These are phyloP conservation scores for Hanseniaspora jakobsenii DNA, from an alignment of 805 yeast species.

Conservation along the genomic window DNA sequence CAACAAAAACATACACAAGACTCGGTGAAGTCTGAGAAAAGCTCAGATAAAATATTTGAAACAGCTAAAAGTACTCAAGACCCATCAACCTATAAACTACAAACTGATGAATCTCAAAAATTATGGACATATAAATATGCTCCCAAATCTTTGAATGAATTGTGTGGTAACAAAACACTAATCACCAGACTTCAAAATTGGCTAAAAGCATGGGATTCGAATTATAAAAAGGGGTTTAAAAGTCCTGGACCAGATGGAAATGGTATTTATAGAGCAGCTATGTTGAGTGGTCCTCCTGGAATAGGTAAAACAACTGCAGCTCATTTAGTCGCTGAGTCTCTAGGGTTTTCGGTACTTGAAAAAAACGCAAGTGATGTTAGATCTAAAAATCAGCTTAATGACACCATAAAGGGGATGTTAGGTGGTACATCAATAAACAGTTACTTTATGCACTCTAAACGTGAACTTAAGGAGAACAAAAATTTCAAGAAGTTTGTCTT, in stretches of 20 bases:
- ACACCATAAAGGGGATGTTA: slow-evolving; percentile 56
- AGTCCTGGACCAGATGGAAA: slow-evolving; percentile 51
- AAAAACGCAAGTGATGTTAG: slow-evolving; percentile 84
- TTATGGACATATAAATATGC: slow-evolving; percentile 88
- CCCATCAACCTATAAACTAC: slow-evolving; percentile 40
- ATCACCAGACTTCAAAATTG: slow-evolving; percentile 57
- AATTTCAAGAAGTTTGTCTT: slow-evolving; percentile 57
- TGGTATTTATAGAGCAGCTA: slow-evolving; percentile 65
- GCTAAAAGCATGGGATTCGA: slow-evolving; percentile 64
- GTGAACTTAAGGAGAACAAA: slow-evolving; percentile 21
- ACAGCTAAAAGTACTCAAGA: slow-evolving; percentile 1
- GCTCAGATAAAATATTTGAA: background rate
- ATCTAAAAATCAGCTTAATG: slow-evolving; percentile 63
- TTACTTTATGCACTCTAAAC: slow-evolving; percentile 38
- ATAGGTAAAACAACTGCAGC: slow-evolving; percentile 79
- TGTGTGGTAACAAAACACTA: slow-evolving; percentile 82
- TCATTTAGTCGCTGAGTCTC: slow-evolving; percentile 53
- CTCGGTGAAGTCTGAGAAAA: background rate
- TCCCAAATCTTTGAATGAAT: slow-evolving; percentile 59
- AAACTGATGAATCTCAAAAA: slow-evolving; percentile 6
- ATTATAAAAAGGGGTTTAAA: slow-evolving; percentile 44
- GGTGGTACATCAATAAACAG: slow-evolving; percentile 78
- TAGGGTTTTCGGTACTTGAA: slow-evolving; percentile 65
- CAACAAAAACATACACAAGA: slow-evolving; percentile 21
- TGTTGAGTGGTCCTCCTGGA: slow-evolving; percentile 82